Percentiles rank a stretch among this genome's conserved stretches.
These are phyloP conservation scores for Massospora cicadina DNA, from an alignment of 371 early-diverging fungal genomes.

Conservation along the genomic window DNA sequence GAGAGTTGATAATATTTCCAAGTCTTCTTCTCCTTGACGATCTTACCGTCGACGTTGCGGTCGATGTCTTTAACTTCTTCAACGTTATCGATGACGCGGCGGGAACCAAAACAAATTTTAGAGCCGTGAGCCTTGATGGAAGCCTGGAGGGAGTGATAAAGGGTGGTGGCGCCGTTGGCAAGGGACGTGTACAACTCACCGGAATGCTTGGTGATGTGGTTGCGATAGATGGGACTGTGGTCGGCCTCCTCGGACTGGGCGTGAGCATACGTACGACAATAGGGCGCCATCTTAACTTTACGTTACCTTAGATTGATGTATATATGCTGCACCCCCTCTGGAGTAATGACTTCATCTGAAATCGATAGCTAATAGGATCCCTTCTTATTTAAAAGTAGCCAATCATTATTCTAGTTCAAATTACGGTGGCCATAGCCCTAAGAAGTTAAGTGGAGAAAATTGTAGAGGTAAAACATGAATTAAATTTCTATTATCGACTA, in stretches of 20 bases:
- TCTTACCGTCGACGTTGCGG: constrained; percentile 38
- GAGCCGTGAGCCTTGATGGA: not conserved
- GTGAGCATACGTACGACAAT: not conserved
- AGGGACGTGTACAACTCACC: constrained; percentile 2
- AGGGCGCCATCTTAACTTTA: not conserved
- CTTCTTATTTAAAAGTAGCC: too few species aligned
- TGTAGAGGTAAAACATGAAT: too few species aligned
- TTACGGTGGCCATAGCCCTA: too few species aligned
- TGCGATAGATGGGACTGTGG: constrained; percentile 7
- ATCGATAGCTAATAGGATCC: too few species aligned
- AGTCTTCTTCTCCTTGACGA: constrained; percentile 46
- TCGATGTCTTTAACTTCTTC: constrained; percentile 60
- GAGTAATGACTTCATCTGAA: too few species aligned
- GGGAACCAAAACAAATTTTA: constrained; percentile 35
- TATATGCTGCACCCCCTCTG: too few species aligned
- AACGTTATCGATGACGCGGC: constrained; percentile 36
- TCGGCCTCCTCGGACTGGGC: not conserved
- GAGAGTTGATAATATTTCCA: constrained; percentile 67
- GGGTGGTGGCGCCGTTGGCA: constrained; percentile 1
- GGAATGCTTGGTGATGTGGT: not conserved
- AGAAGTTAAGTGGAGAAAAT: too few species aligned
- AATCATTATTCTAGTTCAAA: too few species aligned
- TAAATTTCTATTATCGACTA: too few species aligned
- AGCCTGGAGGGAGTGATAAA: not conserved
- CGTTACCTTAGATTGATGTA: too few species aligned